Evolutionary conservation across 2,329 filamentous ascomycete genomes (phyloP), one percentile per base, ranked within the genome.

Genomic region (Fusarium chlamydosporum): DNA sequence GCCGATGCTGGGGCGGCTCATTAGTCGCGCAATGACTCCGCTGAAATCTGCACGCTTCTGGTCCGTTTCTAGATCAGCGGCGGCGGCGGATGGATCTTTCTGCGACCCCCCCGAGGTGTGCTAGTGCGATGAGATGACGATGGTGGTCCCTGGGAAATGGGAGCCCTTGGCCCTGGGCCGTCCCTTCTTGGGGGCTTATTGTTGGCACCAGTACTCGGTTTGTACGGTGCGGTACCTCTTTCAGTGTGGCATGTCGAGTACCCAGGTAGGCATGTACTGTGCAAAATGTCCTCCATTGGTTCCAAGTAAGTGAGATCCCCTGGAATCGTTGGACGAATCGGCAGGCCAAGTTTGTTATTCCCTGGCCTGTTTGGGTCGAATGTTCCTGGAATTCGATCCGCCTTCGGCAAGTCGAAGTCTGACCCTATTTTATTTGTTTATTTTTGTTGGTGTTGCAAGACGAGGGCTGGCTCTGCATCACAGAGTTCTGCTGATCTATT

Each of bases 51-150:
- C 69, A 72, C 67, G 63, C 73, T 75, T 75, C 73, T 75, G 73
- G 73, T 57, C 61, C 67, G 73, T 72, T 75, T 75, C 73, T 74
- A 75, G 73, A 75, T 75, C 73, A 74, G 73, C 71, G 60, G 66
- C 66, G 68, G 51, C 68, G 72, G 66, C 64, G 68, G 67, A 71
- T 72, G 71, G 73, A 61, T 67, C 67, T 59, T 52, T 62, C 45
- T 56, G 57, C 57, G 66, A 53, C 27, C 67, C 68, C 40, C 47
- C 64, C 41, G 37, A 63, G 57, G 42, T 40, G 47, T 63, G 50
- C 53, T 70, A 68, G 66, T 56, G 56, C 56, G 42, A 52, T 57
- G 53, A 35, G 46, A 58, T 60, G 57, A 59, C 57, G 57, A 62
- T 61, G 59, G 63, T 67, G 66, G 67, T 68, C 66, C 51, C 65